These are phyloP conservation scores for Leishmania tarentolae DNA, from an alignment of 208 protist species.

Conservation along the genomic window DNA sequence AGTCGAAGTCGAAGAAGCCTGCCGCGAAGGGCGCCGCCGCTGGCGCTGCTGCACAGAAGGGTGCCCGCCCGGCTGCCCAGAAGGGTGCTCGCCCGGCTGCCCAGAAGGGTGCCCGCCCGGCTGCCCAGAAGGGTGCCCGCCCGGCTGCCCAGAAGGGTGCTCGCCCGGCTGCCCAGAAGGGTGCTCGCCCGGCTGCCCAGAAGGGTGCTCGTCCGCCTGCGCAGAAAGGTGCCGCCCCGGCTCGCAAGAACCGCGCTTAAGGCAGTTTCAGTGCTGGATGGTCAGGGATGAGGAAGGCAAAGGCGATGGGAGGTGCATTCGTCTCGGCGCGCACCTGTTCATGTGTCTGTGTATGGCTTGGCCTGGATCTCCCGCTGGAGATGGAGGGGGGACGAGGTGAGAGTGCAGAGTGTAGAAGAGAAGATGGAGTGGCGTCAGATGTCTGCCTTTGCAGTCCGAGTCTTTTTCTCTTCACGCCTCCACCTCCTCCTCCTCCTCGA, in stretches of 20 bases:
- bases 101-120: constrained; percentile 32
- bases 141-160: constrained; percentile 24
- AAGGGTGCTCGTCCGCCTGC: constrained; percentile 20
- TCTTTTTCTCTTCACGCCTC: background rate
- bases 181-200: constrained; percentile 9
- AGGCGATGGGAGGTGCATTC: background rate
- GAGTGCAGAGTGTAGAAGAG: background rate
- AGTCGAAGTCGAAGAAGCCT: constrained; percentile 40
- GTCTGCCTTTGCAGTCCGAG: background rate
- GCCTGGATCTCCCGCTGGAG: background rate
- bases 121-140: constrained; percentile 11
- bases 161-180: constrained; percentile 14
- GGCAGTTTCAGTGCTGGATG: background rate
- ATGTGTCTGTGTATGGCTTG: background rate
- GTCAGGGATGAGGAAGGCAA: background rate
- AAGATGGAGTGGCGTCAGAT: background rate
- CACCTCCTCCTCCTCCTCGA: background rate
- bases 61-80: constrained; percentile 19
- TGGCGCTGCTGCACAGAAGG: constrained; percentile 32
- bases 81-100: constrained; percentile 15
- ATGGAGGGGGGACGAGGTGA: background rate
- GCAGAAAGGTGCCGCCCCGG: constrained; percentile 30
- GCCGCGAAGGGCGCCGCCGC: constrained; percentile 38
- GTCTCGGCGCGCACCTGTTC: background rate
- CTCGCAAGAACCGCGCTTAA: constrained; percentile 36